Evolutionary conservation across 148 eudicot species (phyloP).

Genomic region (Nepenthes mirabilis): DNA sequence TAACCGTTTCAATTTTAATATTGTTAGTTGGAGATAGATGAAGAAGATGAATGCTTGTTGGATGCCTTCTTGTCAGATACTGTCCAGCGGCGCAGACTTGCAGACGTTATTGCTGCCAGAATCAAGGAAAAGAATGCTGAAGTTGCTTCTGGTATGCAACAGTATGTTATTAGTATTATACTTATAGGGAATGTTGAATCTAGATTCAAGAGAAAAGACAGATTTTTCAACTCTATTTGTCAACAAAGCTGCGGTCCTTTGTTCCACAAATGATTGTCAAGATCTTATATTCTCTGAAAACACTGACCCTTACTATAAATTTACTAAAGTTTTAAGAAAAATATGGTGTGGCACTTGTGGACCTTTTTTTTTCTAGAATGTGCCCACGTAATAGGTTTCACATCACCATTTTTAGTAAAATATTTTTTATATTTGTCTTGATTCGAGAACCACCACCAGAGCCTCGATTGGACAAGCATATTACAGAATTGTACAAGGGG

Average conservation of each 20-base stretch:
- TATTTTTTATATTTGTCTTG: slow-evolving; percentile 1
- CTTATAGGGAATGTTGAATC: slow-evolving; percentile 4
- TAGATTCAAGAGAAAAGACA: slow-evolving; percentile 32
- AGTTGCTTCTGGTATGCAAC: slow-evolving; percentile 39
- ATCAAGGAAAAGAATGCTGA: slow-evolving; percentile 60
- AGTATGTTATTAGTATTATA: neutral
- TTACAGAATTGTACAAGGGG: slow-evolving; percentile 75
- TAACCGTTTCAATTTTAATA: no score
- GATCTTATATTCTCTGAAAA: neutral
- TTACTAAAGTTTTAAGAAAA: neutral
- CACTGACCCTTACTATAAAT: neutral
- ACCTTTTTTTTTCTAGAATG: no score
- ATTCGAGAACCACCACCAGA: slow-evolving; percentile 28
- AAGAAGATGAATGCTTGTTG: slow-evolving; percentile 73
- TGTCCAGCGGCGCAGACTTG: slow-evolving; percentile 55
- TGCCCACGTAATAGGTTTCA: neutral
- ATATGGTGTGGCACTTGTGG: no score
- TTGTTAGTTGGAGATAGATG: slow-evolving; percentile 37
- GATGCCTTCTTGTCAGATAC: slow-evolving; percentile 68
- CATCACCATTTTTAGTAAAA: neutral
- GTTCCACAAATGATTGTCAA: no score
- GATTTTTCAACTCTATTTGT: neutral
- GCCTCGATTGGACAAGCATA: slow-evolving; percentile 48
- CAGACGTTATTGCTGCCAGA: slow-evolving; percentile 58
- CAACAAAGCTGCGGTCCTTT: neutral